Evolutionary conservation across 352 stramenopile genomes (phyloP), one percentile per base, ranked within the genome.

Genomic region (Phytophthora multivora): DNA sequence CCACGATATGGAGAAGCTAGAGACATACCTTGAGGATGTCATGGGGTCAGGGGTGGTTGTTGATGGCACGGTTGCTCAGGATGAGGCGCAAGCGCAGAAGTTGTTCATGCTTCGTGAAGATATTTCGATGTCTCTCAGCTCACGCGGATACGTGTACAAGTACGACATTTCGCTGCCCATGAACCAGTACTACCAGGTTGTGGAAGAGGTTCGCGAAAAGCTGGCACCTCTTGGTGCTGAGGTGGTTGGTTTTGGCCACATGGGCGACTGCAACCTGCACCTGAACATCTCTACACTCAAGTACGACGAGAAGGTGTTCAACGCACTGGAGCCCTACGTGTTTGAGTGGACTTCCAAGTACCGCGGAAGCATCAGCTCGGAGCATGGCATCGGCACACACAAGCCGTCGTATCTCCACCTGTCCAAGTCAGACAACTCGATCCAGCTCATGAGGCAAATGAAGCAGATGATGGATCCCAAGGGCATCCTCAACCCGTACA

Each of bases 261-360:
- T 99, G 33, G 93, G 95, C 43, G 97, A 99, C 76, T 92, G 91
- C 39, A 99, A 99, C 72, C 73, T 99, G 8, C 97, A 99, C 68
- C 75, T 99, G 5, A 99, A 99, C 78, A 86, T 98, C 46, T 91
- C 80, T 41, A 91, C 85, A 19, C 68, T 75, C 8, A 55, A 75
- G 48, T 88, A 90, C 61, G 74, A 91, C 59, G 77, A 89, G 5
- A 67, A 80, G 23, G 82, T 93, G 1, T 82, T 85, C 51, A 67
- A 81, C 38, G 79, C 73, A 1, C 65, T 93, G 21, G 85, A 93
- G 61, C 85, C 85, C 5, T 92, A 80, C 53, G 74, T 94, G 15
- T 94, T 94, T 38, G 85, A 92, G 65, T 94, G 85, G 79, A 94
- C 83, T 12, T 87, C 82, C 64, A 80, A 69, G 42, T 69, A 79